Evolutionary conservation across 169 alveolate species (phyloP).

Genomic region (Theileria orientalis): DNA sequence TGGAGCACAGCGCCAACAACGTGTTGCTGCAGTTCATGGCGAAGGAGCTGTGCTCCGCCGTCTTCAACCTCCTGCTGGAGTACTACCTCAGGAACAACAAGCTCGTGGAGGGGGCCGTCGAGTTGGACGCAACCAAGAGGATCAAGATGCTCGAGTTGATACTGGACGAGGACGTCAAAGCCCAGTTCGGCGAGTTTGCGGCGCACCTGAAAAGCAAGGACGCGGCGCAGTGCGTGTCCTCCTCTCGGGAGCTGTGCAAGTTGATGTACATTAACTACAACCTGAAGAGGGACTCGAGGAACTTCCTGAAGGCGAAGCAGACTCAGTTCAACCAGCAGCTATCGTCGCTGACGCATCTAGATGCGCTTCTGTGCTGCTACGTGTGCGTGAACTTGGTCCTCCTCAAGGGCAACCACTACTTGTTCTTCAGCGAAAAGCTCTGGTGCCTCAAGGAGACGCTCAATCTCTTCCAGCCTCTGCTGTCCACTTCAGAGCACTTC

Average conservation of each 20-base stretch:
- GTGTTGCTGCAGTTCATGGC: constrained; percentile 9
- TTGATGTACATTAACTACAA: constrained; percentile 53
- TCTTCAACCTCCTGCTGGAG: constrained; percentile 33
- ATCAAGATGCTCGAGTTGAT: constrained; percentile 34
- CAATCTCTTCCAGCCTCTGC: constrained; percentile 14
- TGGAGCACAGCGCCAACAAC: neutral
- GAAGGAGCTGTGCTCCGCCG: constrained; percentile 15
- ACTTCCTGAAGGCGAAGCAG: constrained; percentile 18
- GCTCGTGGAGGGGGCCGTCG: constrained; percentile 17
- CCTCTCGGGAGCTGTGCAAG: constrained; percentile 26
- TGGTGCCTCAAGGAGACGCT: constrained; percentile 49
- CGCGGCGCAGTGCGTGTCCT: constrained; percentile 17
- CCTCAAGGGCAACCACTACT: constrained; percentile 35
- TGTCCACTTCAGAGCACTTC: neutral
- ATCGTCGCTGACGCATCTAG: constrained; percentile 25
- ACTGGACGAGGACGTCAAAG: constrained; percentile 53
- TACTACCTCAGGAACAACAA: constrained; percentile 12
- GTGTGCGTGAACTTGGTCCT: constrained; percentile 23
- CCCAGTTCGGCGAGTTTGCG: constrained; percentile 4
- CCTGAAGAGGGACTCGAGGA: constrained; percentile 50
- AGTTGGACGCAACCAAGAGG: constrained; percentile 28
- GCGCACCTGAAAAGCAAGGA: constrained; percentile 47
- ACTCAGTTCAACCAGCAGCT: constrained; percentile 36
- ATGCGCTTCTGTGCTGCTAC: constrained; percentile 20
- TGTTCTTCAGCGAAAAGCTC: constrained; percentile 44